Evolutionary conservation across 2,329 filamentous ascomycete genomes (phyloP).

Genomic region (Verticillium dahliae): DNA sequence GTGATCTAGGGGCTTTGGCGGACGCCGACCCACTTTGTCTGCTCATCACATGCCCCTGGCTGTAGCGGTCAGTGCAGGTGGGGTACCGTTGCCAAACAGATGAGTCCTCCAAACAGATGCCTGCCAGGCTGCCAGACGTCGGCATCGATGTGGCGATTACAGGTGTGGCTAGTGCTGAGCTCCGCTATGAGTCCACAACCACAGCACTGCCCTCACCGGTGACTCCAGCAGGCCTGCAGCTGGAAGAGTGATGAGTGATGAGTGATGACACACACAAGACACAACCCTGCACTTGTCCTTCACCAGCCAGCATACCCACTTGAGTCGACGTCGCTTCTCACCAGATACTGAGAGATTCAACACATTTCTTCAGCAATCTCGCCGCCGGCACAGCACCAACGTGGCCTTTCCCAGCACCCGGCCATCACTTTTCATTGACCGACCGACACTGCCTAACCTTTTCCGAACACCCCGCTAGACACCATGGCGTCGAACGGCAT

Average conservation of each 20-base stretch:
- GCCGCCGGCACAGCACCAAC: neutral
- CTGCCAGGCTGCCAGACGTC: neutral
- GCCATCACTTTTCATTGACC: neutral
- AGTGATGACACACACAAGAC: neutral
- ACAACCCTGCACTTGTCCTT: neutral
- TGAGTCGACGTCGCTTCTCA: neutral
- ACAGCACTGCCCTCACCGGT: neutral
- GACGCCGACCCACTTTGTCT: neutral
- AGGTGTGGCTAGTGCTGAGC: neutral
- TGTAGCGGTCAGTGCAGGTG: neutral
- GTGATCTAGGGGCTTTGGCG: neutral
- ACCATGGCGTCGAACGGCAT: conserved; percentile 28
- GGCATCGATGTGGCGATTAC: neutral
- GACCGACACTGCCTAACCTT: neutral
- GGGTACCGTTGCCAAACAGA: neutral
- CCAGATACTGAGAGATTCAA: neutral
- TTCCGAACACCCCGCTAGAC: neutral
- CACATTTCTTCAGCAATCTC: neutral
- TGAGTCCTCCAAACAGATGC: neutral
- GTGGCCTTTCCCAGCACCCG: too few relatives aligned
- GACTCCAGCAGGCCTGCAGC: neutral
- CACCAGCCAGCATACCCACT: neutral
- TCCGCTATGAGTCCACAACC: neutral
- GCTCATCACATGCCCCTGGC: neutral
- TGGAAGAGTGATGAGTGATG: neutral